Base-by-base conservation (phyloP, 495 filamentous ascomycete species). In the Rhizodiscina lignyota region DNA sequence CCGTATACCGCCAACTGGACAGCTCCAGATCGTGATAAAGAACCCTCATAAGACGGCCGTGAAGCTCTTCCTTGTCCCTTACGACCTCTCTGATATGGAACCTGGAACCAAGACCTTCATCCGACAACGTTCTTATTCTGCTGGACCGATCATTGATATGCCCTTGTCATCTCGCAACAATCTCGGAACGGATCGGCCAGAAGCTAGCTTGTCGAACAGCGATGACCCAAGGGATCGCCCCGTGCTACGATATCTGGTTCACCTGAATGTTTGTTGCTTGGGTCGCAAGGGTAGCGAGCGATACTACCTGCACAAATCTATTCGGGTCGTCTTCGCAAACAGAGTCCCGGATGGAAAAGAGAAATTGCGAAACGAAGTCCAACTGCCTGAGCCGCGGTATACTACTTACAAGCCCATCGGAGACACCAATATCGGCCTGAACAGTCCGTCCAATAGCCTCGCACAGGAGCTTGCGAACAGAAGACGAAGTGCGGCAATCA, bases 301-400 rank as follows among this genome's bases (percentile, higher is more conserved):
- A 33, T 91, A 75, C 55, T 99, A 81, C 44, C 61, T 99, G 2
- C 83, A 96, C 61, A 91, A 86, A 48, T 80, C 68, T 38, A 80
- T 96, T 39, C 72, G 89, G 21, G 83, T 99, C 30, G 89, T 99
- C 2, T 99, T 99, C 54, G 89, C 89, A 35, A 99, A 99, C 53
- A 74, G 89, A 19, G 91, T 94, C 2, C 89, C 91, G 0, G 89
- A 99, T 49, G 89, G 85, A 19, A 94, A 96, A 51, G 89, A 96
- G 59, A 83, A 74, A 38, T 64, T 99, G 27, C 72, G 78, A 5
- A 94, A 91, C 49, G 89, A 99, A 50, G 79, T 87, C 20, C 80
- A 91, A 35, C 62, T 79, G 33, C 86, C 91, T 0, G 83, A 94
- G 38, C 89, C 89, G 29, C 70, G 78, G 23, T 99, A 81, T 48